Base-by-base conservation (phyloP, 2,329 filamentous ascomycete genomes). In the Clonostachys solani region DNA sequence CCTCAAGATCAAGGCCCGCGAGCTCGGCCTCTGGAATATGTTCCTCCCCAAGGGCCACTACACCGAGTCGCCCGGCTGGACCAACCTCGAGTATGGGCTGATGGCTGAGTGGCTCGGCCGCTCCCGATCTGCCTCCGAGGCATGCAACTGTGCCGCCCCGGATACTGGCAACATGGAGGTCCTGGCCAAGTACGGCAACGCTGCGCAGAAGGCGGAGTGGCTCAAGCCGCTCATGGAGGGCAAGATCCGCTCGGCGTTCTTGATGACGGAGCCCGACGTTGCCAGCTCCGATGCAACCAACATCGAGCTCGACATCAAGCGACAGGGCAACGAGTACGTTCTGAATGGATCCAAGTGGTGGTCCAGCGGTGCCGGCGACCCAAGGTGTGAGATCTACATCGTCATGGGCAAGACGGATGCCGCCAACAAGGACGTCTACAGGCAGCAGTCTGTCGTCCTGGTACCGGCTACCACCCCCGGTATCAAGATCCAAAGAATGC, bases 271-370 rank as follows among this genome's bases (percentile, higher is more conserved):
- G 74, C 89, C 91, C 6, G 86, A 90, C 57, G 80, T 95, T 40
- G 91, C 92, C 5, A 92, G 87, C 17, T 92, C 86, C 43, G 92
- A 97, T 73, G 94, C 94, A 6, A 95, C 84, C 48, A 97, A 99
- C 65, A 96, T 96, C 54, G 78, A 91, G 69, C 75, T 99, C 63
- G 80, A 77, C 49, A 96, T 99, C 64, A 79, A 74, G 55, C 83
- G 81, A 49, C 90, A 96, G 54, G 92, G 92, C 12, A 83, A 94
- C 60, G 83, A 94, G 58, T 96, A 94, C 63, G 83, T 97, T 16
- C 78, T 99, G 46, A 96, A 97, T 62, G 94, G 94, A 48, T 59
- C 92, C 82, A 99, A 99, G 89, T 99, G 94, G 94, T 99, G 94
- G 94, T 95, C 90, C 29, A 95, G 89, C 53, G 94, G 94, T 54